Evolutionary conservation across 164 flowering plant species (phyloP).

Genomic region (Buxus sempervirens): DNA sequence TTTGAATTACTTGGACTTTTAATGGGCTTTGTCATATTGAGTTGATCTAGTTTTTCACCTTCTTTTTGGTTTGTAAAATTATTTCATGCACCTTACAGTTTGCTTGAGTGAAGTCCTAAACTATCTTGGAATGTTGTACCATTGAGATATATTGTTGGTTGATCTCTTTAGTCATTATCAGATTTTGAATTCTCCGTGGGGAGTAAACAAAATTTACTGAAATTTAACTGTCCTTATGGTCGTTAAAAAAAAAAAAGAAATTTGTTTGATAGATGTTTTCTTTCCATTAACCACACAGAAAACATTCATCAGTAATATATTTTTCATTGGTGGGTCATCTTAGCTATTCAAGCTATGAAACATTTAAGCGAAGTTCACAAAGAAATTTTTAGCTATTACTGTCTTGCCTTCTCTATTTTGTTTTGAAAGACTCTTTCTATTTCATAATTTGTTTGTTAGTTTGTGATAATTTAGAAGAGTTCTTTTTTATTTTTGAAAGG

Average conservation of each 20-base stretch:
- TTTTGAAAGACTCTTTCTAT: neutral
- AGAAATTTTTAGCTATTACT: neutral
- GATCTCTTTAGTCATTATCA: neutral
- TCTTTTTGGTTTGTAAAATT: neutral
- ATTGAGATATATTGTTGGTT: neutral
- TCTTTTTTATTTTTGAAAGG: constrained; percentile 2
- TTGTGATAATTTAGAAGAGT: constrained; percentile 2
- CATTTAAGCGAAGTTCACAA: neutral
- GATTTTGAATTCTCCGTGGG: neutral
- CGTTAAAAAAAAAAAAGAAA: no score
- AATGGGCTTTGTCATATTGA: neutral
- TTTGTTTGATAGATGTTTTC: no score
- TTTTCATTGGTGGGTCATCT: neutral
- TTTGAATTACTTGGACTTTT: neutral
- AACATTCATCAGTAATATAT: neutral
- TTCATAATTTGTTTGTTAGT: neutral
- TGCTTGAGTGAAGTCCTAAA: no score
- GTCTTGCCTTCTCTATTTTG: neutral
- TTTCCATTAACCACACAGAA: neutral
- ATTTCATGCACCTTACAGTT: neutral
- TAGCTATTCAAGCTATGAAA: neutral
- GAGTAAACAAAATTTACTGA: neutral
- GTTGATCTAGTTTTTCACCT: neutral
- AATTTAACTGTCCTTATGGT: no score
- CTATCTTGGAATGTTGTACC: neutral